Conservation (phyloP, 441 rosid species). For the Croton laevigatus region DNA sequence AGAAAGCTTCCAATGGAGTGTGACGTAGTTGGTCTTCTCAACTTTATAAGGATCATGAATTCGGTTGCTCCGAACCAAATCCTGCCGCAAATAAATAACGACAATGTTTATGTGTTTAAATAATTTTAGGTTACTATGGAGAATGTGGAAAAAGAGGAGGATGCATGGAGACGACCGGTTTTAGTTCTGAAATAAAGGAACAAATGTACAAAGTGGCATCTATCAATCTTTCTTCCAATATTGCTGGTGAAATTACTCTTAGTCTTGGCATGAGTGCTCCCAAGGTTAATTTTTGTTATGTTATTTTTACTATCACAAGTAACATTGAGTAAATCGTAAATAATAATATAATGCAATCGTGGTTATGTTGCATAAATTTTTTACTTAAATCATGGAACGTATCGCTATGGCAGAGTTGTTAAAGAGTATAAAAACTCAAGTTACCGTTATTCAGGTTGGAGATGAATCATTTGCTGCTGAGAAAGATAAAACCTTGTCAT, state of each 20-base stretch:
- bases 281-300: slow-evolving; percentile 49
- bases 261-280: slow-evolving; percentile 99
- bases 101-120: not conserved
- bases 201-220: slow-evolving; percentile 96
- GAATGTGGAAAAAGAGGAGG: slow-evolving; percentile 99
- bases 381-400: slow-evolving; percentile 6
- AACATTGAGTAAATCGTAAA: not conserved
- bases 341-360: no score
- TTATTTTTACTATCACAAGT: not conserved
- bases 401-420: no score
- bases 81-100: no score
- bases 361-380: not conserved
- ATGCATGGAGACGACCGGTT: slow-evolving; percentile 94
- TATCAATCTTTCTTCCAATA: slow-evolving; percentile 92
- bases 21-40: not conserved
- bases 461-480: slow-evolving; percentile 89
- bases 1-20: not conserved
- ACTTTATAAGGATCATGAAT: not conserved
- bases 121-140: slow-evolving; percentile 74
- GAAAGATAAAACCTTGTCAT: slow-evolving; percentile 80
- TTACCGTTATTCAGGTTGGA: slow-evolving; percentile 88
- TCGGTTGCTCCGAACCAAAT: not conserved
- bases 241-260: slow-evolving; percentile 91
- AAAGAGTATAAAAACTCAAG: no score
- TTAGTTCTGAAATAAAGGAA: slow-evolving; percentile 72